These are phyloP conservation scores for Boletus fagicola DNA, from an alignment of 768 basidiomycete genomes.

Conservation along the genomic window DNA sequence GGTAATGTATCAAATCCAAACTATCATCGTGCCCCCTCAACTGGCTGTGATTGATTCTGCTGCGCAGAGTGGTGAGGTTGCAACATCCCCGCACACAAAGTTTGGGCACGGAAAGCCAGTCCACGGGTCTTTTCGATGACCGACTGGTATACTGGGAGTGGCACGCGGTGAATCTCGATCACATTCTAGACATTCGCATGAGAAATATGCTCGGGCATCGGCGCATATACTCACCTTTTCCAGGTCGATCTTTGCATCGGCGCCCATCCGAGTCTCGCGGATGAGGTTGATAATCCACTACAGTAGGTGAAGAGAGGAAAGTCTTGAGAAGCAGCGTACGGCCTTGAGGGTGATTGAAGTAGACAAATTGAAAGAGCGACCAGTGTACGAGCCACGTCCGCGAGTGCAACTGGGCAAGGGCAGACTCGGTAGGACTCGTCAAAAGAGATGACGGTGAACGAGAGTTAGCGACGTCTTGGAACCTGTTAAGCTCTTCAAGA, in stretches of 20 bases:
- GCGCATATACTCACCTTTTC: constrained; percentile 62
- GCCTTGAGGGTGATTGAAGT: constrained; percentile 94
- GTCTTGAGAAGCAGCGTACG: constrained; percentile 91
- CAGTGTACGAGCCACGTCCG: constrained; percentile 97
- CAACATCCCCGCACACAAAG: constrained; percentile 73
- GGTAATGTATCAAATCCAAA: background rate
- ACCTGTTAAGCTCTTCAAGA: constrained; percentile 89
- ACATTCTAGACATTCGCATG: constrained; percentile 62
- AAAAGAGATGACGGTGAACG: constrained; percentile 55
- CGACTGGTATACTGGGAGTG: constrained; percentile 87
- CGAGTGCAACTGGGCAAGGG: constrained; percentile 85
- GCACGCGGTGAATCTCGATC: constrained; percentile 90
- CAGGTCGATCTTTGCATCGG: constrained; percentile 96
- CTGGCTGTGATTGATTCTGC: constrained; percentile 31
- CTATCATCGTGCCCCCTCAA: constrained; percentile 29
- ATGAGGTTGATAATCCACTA: constrained; percentile 99
- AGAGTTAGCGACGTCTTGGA: constrained; percentile 90
- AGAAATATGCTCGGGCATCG: background rate
- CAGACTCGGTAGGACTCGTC: constrained; percentile 49
- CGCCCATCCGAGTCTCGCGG: constrained; percentile 93
- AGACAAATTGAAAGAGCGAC: constrained; percentile 97
- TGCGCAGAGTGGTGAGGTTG: constrained; percentile 33
- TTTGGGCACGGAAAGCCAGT: constrained; percentile 86
- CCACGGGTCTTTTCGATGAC: constrained; percentile 96
- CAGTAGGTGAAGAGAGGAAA: constrained; percentile 91